Conservation (phyloP, 108 stramenopile species). For the Nitzschia sp. region DNA sequence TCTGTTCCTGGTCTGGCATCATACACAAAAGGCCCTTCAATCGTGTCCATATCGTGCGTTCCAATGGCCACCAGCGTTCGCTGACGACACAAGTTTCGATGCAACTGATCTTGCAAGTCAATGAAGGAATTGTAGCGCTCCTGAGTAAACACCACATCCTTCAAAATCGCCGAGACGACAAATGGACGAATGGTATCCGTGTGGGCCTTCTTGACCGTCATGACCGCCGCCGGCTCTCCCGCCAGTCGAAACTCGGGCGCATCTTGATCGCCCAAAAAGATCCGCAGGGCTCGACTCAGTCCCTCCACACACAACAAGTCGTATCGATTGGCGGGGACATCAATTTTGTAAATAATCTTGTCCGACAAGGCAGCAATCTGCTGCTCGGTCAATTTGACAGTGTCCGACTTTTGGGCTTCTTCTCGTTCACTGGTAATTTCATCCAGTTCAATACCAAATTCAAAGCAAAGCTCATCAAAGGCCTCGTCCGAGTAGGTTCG, state of each 20-base stretch:
- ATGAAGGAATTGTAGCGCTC: conserved; percentile 96
- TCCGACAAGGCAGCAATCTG: conserved; percentile 57
- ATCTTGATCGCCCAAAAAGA: conserved; percentile 90
- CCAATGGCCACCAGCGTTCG: conserved; percentile 98
- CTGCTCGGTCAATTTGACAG: conserved; percentile 59
- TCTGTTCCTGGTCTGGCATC: conserved; percentile 83
- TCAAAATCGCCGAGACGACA: conserved; percentile 96
- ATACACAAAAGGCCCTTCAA: conserved; percentile 92
- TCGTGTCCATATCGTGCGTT: conserved; percentile 95
- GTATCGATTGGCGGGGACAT: conserved; percentile 99
- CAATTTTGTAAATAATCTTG: conserved; percentile 96
- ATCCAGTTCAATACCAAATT: conserved; percentile 99
- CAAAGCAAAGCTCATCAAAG: conserved; percentile 99
- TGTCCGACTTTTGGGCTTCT: conserved; percentile 79
- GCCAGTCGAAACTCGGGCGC: conserved; percentile 69
- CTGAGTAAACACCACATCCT: conserved; percentile 88
- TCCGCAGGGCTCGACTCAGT: conserved; percentile 86
- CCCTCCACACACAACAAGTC: conserved; percentile 99
- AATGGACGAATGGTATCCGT: conserved; percentile 93
- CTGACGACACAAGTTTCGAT: conserved; percentile 97
- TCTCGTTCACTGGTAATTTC: conserved; percentile 94
- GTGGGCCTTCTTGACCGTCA: conserved; percentile 84
- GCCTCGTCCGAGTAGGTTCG: conserved; percentile 95
- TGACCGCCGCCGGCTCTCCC: conserved; percentile 31
- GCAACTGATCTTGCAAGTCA: conserved; percentile 99